Evolutionary conservation across 768 basidiomycete species (phyloP).

Genomic region (Suillus subaureus): DNA sequence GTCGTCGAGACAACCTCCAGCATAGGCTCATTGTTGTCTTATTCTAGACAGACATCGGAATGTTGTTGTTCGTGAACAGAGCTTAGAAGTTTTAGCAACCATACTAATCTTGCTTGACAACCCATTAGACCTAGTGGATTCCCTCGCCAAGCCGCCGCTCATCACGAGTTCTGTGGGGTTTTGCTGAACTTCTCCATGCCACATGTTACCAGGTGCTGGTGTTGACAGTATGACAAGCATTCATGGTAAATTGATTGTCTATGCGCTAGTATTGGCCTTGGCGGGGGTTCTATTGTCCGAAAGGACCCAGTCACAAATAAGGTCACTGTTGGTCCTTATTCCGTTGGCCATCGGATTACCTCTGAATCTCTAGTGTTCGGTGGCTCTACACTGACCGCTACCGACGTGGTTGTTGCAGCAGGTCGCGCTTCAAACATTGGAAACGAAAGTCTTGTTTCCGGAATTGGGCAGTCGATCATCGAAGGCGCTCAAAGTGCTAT

Average conservation of each 20-base stretch:
- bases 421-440: slow-evolving; percentile 32
- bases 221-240: slow-evolving; percentile 7
- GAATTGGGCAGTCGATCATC: slow-evolving; percentile 28
- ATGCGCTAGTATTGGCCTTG: slow-evolving; percentile 53
- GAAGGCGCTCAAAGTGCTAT: slow-evolving; percentile 42
- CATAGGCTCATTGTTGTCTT: slow-evolving; percentile 8
- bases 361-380: slow-evolving; percentile 57
- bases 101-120: slow-evolving; percentile 14
- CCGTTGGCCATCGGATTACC: slow-evolving; percentile 58
- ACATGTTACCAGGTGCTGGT: slow-evolving; percentile 43
- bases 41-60: slow-evolving; percentile 56
- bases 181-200: slow-evolving; percentile 65
- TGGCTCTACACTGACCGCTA: slow-evolving; percentile 58
- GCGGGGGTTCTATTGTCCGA: slow-evolving; percentile 61
- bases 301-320: slow-evolving; percentile 33
- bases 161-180: slow-evolving; percentile 62
- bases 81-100: neutral
- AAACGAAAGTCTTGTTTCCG: slow-evolving; percentile 23
- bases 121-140: slow-evolving; percentile 50
- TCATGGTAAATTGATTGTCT: slow-evolving; percentile 1
- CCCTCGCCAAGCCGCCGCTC: slow-evolving; percentile 63
- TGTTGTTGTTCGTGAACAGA: slow-evolving; percentile 42
- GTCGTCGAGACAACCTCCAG: slow-evolving; percentile 17
- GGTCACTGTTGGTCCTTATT: slow-evolving; percentile 63
- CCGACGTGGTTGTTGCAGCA: slow-evolving; percentile 56